Percentiles rank a stretch among this genome's conserved stretches.
These are phyloP conservation scores for Brassica carinata DNA, from an alignment of 345 rosid species.

Conservation along the genomic window DNA sequence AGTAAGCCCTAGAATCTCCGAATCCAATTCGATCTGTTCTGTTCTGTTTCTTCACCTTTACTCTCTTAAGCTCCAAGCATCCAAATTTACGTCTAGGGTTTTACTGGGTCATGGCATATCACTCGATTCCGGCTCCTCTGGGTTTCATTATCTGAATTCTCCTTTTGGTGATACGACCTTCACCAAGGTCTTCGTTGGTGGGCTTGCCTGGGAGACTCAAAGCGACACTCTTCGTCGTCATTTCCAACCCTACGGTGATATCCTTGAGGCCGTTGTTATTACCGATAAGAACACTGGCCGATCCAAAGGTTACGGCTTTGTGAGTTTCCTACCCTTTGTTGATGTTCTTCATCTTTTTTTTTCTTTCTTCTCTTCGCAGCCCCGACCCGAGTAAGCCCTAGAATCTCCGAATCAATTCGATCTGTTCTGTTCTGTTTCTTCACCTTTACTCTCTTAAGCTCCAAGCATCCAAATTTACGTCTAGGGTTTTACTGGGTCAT, in stretches of 20 bases:
- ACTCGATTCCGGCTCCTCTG: conserved; percentile 58
- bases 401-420: not conserved
- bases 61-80: conserved; percentile 15
- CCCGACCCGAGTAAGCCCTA: conserved; percentile 35
- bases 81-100: conserved; percentile 32
- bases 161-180: conserved; percentile 88
- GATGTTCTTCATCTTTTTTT: not conserved
- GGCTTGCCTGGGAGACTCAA: conserved; percentile 94
- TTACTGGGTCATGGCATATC: conserved; percentile 60
- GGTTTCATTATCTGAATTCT: conserved; percentile 54
- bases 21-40: conserved; percentile 12
- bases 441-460: conserved; percentile 3
- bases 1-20: conserved; percentile 32
- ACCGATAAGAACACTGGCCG: conserved; percentile 90
- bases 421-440: not conserved
- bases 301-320: conserved; percentile 98
- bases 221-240: conserved; percentile 78
- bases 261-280: conserved; percentile 91
- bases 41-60: not conserved
- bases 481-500: conserved; percentile 48
- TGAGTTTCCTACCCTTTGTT: conserved; percentile 51
- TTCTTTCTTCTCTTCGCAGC: conserved; percentile 2
- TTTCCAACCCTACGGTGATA: conserved; percentile 86
- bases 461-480: conserved; percentile 20
- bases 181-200: conserved; percentile 87